phyloP scores from a whole-genome alignment of 164 flowering plant genomes.

The Litsea cubeba region DNA sequence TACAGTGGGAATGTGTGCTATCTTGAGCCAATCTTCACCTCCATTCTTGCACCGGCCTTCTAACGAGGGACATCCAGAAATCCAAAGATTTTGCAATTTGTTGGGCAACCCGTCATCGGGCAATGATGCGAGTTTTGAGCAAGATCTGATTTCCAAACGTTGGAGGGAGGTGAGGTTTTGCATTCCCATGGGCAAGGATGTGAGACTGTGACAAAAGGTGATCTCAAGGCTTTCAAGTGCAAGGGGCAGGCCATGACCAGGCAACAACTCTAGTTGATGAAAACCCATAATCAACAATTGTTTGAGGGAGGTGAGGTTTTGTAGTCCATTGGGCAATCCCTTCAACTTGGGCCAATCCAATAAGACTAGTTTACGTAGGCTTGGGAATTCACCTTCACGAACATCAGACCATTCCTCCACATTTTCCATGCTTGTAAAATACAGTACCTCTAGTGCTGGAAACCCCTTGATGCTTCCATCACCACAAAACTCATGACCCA shows the following conservation, averaged over 20 bases:
- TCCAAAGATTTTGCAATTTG: too few species aligned
- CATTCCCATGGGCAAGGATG: background rate
- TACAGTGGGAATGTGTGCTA: background rate
- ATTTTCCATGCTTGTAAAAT: background rate
- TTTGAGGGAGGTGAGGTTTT: background rate
- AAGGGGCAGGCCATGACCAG: background rate
- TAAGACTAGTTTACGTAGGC: background rate
- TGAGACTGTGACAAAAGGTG: background rate
- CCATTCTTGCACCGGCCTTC: background rate
- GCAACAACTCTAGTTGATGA: too few species aligned
- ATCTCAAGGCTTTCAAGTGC: background rate
- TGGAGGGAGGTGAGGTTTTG: slow-evolving; percentile 4
- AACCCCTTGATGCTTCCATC: background rate
- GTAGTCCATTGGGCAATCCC: background rate
- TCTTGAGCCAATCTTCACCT: background rate
- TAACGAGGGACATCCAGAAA: background rate
- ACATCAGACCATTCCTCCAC: slow-evolving; percentile 5
- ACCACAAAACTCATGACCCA: background rate
- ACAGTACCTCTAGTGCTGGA: background rate
- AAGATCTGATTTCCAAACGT: background rate
- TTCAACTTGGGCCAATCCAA: background rate
- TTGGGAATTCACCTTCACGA: background rate
- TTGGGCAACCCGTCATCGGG: background rate
- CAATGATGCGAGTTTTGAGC: background rate
- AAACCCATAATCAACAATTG: too few species aligned